Percentiles rank a stretch among this genome's conserved stretches.
Conservation (phyloP, 495 filamentous ascomycete genomes). For the Rusavskia elegans region DNA sequence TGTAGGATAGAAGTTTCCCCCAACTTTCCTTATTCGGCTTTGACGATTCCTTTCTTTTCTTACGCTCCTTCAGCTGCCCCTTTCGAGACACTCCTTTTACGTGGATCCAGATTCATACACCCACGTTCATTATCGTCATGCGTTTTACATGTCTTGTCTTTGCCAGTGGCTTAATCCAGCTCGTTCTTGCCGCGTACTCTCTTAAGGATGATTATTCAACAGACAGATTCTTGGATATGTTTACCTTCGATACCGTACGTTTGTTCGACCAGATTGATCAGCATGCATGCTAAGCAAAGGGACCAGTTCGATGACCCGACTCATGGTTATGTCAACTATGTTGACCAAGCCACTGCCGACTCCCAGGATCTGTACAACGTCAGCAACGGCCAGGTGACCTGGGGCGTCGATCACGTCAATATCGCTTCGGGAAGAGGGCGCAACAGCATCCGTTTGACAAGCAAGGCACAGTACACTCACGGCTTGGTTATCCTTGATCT, state of each 20-base stretch:
- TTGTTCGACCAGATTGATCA: too few relatives aligned
- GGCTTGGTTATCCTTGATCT: slow-evolving; percentile 43
- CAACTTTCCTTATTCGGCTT: neutral
- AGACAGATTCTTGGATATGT: slow-evolving; percentile 38
- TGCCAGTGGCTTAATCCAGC: slow-evolving; percentile 24
- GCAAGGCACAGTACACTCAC: slow-evolving; percentile 32
- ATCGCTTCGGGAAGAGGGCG: slow-evolving; percentile 34
- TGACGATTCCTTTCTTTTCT: neutral
- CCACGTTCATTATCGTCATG: slow-evolving; percentile 17
- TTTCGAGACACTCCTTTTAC: neutral
- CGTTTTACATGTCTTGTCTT: slow-evolving; percentile 24
- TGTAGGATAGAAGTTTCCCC: neutral
- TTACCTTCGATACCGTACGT: slow-evolving; percentile 31
- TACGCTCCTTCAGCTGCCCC: too few relatives aligned
- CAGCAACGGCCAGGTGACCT: slow-evolving; percentile 21
- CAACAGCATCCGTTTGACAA: slow-evolving; percentile 36
- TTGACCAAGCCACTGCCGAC: slow-evolving; percentile 33
- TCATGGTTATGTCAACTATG: slow-evolving; percentile 49
- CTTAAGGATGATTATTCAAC: slow-evolving; percentile 29
- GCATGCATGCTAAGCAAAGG: neutral
- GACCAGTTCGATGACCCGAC: slow-evolving; percentile 39
- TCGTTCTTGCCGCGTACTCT: slow-evolving; percentile 30
- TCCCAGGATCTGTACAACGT: slow-evolving; percentile 35
- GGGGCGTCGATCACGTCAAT: slow-evolving; percentile 23
- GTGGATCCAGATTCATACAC: neutral